Conservation (phyloP, 1,139 yeast genomes). For the Saccharomyces hybrid region DNA sequence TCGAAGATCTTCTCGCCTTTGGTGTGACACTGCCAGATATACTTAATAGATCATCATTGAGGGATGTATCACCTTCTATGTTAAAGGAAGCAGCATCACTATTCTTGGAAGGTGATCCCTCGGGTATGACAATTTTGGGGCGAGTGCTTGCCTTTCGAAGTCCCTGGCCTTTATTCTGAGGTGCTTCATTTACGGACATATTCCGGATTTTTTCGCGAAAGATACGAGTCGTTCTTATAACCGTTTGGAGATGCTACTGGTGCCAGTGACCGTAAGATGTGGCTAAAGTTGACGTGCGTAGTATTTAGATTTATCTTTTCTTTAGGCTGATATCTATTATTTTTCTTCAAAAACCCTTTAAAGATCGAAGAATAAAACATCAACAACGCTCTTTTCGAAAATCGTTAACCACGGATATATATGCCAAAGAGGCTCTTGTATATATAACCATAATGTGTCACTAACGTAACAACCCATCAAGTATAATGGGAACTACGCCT, state of each 20-base stretch:
- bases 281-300: background rate
- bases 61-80: slow-evolving; percentile 15
- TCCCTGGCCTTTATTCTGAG: background rate
- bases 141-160: background rate
- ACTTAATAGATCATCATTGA: slow-evolving; percentile 32
- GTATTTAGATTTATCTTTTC: background rate
- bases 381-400: background rate
- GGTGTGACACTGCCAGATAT: slow-evolving; percentile 16
- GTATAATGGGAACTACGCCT: background rate
- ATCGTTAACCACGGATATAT: background rate
- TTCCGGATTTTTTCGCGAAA: background rate
- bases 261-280: background rate
- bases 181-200: background rate
- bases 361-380: background rate
- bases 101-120: background rate
- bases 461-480: background rate
- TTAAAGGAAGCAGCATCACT: background rate
- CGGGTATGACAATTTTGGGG: background rate
- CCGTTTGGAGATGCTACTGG: background rate
- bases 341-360: background rate
- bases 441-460: background rate
- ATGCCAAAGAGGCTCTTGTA: background rate
- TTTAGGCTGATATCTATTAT: background rate
- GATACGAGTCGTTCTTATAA: background rate
- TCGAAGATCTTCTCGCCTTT: slow-evolving; percentile 7